Conservation (phyloP, 2,329 filamentous ascomycete species). For the Cadophora gregata region DNA sequence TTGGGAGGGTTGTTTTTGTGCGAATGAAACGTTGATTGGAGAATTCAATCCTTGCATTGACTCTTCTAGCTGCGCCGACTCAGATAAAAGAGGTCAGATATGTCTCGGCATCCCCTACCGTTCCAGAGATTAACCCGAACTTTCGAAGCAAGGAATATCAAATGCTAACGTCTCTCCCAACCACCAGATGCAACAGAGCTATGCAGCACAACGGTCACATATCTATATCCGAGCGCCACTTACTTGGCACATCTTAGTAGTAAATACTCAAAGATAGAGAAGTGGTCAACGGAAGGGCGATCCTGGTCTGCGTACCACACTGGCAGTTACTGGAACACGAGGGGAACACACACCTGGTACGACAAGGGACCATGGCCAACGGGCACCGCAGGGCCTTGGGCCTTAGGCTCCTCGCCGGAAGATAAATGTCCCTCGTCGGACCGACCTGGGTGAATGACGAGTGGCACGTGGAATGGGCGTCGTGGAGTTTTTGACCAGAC, state of each 20-base stretch:
- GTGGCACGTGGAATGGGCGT: conserved; percentile 18
- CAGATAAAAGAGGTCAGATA: conserved; percentile 24
- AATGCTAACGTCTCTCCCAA: background rate
- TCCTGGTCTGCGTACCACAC: conserved; percentile 2
- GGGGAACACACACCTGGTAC: conserved; percentile 2
- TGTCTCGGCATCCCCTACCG: background rate
- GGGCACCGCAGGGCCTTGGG: conserved; percentile 25
- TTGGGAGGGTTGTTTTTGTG: conserved; percentile 20
- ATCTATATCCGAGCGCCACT: background rate
- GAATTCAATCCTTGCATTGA: conserved; percentile 22
- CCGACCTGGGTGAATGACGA: conserved; percentile 23
- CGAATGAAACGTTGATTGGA: conserved; percentile 10
- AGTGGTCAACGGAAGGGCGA: background rate
- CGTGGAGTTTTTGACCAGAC: conserved; percentile 28
- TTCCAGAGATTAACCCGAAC: too few relatives aligned
- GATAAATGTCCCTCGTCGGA: conserved; percentile 25
- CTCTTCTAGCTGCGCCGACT: conserved; percentile 20
- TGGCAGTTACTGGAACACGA: conserved; percentile 1
- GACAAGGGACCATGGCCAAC: conserved; percentile 26
- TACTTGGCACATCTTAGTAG: background rate
- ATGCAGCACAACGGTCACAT: background rate
- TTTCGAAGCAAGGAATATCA: background rate
- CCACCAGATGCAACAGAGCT: conserved; percentile 8
- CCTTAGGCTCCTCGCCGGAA: conserved; percentile 23
- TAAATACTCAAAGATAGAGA: background rate